Percentiles rank a stretch among this genome's conserved stretches.
Evolutionary conservation across 78 protist species (phyloP).

Genomic region (Diacronema lutheri): DNA sequence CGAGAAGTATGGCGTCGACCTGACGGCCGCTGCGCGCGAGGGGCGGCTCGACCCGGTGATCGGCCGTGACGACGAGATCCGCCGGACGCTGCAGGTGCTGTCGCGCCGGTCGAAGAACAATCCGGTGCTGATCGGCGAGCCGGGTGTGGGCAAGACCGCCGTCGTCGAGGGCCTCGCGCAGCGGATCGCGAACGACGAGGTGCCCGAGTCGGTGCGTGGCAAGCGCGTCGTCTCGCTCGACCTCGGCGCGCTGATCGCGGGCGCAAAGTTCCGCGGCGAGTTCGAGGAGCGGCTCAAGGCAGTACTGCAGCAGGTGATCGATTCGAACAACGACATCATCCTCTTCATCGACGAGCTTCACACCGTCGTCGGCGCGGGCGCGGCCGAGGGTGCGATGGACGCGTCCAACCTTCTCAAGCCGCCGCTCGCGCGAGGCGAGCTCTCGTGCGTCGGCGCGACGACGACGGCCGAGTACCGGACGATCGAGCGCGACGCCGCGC

Average conservation of each 20-base stretch:
- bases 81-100: conserved; percentile 81
- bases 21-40: conserved; percentile 72
- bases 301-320: conserved; percentile 90
- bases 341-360: conserved; percentile 99
- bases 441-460: conserved; percentile 98
- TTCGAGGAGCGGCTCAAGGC: conserved; percentile 97
- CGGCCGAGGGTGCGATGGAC: conserved; percentile 95
- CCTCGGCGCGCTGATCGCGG: conserved; percentile 51
- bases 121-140: conserved; percentile 96
- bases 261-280: conserved; percentile 97
- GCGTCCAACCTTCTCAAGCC: conserved; percentile 99
- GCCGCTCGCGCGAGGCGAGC: conserved; percentile 96
- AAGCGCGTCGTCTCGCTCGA: conserved; percentile 12
- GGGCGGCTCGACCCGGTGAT: conserved; percentile 98
- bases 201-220: conserved; percentile 21
- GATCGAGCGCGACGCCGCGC: conserved; percentile 97
- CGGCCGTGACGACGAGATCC: conserved; percentile 96
- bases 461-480: conserved; percentile 94
- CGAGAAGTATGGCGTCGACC: conserved; percentile 75
- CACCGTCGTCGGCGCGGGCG: conserved; percentile 96
- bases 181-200: conserved; percentile 40
- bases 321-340: conserved; percentile 80
- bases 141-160: conserved; percentile 92
- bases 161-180: conserved; percentile 98
- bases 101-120: conserved; percentile 93